These are phyloP conservation scores for Boletus vermiculosoides DNA, from an alignment of 768 basidiomycete species.

Conservation along the genomic window DNA sequence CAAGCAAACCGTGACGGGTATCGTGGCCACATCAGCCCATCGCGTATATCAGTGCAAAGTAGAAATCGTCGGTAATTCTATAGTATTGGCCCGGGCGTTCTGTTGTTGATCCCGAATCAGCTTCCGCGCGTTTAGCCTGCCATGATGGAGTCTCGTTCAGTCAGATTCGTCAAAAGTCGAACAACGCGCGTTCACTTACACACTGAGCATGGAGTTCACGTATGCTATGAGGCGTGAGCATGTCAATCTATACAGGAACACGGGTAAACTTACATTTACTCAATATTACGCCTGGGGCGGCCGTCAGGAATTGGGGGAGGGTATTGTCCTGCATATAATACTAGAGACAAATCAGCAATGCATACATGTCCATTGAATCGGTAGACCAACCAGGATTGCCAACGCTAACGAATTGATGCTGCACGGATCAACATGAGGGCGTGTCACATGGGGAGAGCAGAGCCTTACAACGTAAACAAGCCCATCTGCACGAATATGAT, in stretches of 20 bases:
- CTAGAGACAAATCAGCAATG: slow-evolving; percentile 5
- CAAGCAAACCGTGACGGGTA: not conserved
- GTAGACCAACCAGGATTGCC: slow-evolving; percentile 9
- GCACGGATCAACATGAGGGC: not conserved
- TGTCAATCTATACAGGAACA: not conserved
- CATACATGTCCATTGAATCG: not conserved
- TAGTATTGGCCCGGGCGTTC: not conserved
- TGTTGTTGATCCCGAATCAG: slow-evolving; percentile 14
- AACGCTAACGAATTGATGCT: slow-evolving; percentile 14
- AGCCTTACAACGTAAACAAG: slow-evolving; percentile 15
- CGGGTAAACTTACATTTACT: slow-evolving; percentile 11
- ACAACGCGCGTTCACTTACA: slow-evolving; percentile 8
- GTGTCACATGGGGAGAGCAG: not conserved
- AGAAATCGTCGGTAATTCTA: slow-evolving; percentile 10
- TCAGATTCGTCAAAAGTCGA: not conserved
- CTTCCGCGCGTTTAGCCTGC: slow-evolving; percentile 12
- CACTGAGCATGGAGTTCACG: slow-evolving; percentile 22
- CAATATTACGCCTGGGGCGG: slow-evolving; percentile 11
- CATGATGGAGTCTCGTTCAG: not conserved
- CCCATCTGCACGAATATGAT: slow-evolving; percentile 13
- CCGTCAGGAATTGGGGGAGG: not conserved
- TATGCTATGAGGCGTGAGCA: slow-evolving; percentile 14
- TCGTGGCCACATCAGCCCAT: not conserved
- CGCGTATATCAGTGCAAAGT: not conserved
- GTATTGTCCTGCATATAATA: not conserved